Evolutionary conservation across 2,329 filamentous ascomycete species (phyloP), one percentile per base, ranked within the genome.

Genomic region (Dendrostoma leiphaemia): DNA sequence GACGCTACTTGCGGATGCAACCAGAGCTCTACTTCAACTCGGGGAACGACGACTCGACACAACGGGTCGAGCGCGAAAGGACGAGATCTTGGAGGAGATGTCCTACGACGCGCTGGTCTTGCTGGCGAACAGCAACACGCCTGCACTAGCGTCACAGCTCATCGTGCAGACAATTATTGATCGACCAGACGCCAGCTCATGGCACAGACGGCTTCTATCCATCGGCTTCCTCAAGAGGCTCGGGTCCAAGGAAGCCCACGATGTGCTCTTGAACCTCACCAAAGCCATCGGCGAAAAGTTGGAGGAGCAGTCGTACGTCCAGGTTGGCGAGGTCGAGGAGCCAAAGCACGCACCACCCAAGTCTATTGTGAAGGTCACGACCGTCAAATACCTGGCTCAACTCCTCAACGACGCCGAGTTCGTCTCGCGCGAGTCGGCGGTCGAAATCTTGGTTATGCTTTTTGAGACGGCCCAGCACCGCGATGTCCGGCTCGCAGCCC

Each of bases 311-410:
- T 44, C 47, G 3, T 54, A 54, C 44, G 38, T 54, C n/a, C 41
- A 37, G 19, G 47, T 54, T 10, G 52, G 52, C 40, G 52, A 51
- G n/a, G 24, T 38, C 21, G 52, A 38, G 34, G 19, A 7, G 15
- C 46, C 52, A 28, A 19, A 28, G n/a, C 47, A 54, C 28, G 32
- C 8, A 40, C 52, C 52, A 12, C 35, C 47, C 2, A 26, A 45
- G 32, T 44, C 52, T 15, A 34, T 44, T n/a, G 52, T 54, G 13
- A 54, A 54, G 47, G 47, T 54, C 17, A 54, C 52, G 12, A 54
- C 52, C 13, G 52, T 54, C 31, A 54, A 54, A 29, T 54, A 54
- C 26, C 47, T 54, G 6, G 52, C 52, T 23, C 52, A 51, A 32
- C 47, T 54, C 10, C 52, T 54, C 26, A 51, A 54, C 38, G 40